Base-by-base conservation (phyloP, 495 filamentous ascomycete genomes). In the Echria macrotheca region DNA sequence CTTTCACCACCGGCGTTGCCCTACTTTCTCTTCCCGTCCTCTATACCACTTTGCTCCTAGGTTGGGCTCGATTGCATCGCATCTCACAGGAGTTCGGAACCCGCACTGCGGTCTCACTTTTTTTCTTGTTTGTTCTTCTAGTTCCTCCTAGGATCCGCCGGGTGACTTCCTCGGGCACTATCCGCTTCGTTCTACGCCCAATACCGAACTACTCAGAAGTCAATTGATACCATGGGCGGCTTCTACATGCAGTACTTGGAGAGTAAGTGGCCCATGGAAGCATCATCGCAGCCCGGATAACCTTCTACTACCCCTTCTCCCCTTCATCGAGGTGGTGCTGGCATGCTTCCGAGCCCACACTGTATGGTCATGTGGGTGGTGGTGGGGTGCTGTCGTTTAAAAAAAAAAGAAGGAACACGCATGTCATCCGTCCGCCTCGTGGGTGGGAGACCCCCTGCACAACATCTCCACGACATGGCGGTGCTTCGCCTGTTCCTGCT, bases 171-270 rank as follows among this genome's bases (percentile, higher is more conserved):
- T 42, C 43, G 48, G 44, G 37, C 44, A 15, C 43, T 56, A 19
- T 29, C 28, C 47, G 44, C 14, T 54, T 43, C 52, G n/a, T n/a
- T n/a, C n/a, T n/a, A n/a, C n/a, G n/a, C n/a, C n/a, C n/a, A 35
- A 33, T 37, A 36, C 35, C 57, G 29, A 40, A 26, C 53, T 24
- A 49, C 49, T 59, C 49, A 41, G 42, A 51, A 51, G 26, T 25
- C 50, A 51, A 35, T 61, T 57, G 60, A 56, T 64, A 77, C 59
- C 62, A 78, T 79, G 76, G 68, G 67, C 55, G 77, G 77, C 63
- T 80, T 78, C 62, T 80, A 80, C 66, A 80, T 80, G 71, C 75
- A 79, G 66, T 80, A 80, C 67, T 66, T 80, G 49, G 75, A 79
- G 65, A 77, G 77, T 80, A 77, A 75, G 77, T 80, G 52, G 46